Evolutionary conservation across 2,329 filamentous ascomycete genomes (phyloP).

Genomic region (Monilinia fructicola): DNA sequence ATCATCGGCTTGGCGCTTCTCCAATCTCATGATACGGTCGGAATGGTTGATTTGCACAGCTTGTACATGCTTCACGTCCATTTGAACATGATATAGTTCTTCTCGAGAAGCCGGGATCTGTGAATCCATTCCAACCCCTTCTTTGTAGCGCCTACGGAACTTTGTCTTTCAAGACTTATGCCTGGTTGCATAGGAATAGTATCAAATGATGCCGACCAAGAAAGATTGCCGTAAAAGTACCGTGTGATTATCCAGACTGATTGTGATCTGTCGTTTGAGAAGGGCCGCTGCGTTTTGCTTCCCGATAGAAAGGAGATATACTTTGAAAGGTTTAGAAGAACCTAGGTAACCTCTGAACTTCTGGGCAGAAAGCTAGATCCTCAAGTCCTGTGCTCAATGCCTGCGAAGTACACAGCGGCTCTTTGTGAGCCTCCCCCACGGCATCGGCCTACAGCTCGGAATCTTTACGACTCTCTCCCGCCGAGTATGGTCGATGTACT

Average conservation of each 20-base stretch:
- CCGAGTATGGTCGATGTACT: conserved; percentile 3
- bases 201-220: background rate
- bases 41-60: conserved; percentile 61
- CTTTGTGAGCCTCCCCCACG: conserved; percentile 24
- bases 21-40: conserved; percentile 60
- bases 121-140: conserved; percentile 58
- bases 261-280: conserved; percentile 1
- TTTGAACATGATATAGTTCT: conserved; percentile 67
- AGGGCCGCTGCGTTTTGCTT: background rate
- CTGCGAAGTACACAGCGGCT: conserved; percentile 20
- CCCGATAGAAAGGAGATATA: background rate
- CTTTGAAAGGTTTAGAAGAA: background rate
- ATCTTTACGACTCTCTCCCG: conserved; percentile 11
- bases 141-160: conserved; percentile 23
- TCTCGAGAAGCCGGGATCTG: conserved; percentile 60
- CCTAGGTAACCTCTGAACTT: background rate
- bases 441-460: conserved; percentile 21
- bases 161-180: conserved; percentile 1
- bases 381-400: conserved; percentile 16
- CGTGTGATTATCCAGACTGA: background rate
- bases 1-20: conserved; percentile 67
- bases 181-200: conserved; percentile 18
- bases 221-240: background rate
- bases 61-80: conserved; percentile 69
- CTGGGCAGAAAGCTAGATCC: background rate